These are phyloP conservation scores for Penicillium cataractarum DNA, from an alignment of 495 filamentous ascomycete genomes.

Conservation along the genomic window DNA sequence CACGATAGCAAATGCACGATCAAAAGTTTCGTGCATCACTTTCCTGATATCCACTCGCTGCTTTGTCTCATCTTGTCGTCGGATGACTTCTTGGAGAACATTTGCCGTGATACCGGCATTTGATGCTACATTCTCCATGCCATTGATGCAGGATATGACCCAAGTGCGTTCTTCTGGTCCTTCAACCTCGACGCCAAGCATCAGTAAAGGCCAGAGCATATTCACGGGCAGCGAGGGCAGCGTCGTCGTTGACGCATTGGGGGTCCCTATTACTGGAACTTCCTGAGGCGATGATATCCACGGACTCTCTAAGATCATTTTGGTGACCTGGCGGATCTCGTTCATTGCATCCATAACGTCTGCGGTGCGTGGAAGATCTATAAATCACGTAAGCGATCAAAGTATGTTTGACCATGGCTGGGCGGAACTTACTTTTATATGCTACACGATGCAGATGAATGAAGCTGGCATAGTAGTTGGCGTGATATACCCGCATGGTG, in stretches of 20 bases:
- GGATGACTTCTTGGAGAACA: conserved; percentile 45
- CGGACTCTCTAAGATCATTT: conserved; percentile 28
- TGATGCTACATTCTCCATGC: conserved; percentile 42
- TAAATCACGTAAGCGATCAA: not conserved
- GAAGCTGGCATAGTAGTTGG: conserved; percentile 46
- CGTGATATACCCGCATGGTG: conserved; percentile 42
- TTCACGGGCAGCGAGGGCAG: conserved; percentile 42
- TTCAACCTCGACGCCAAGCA: conserved; percentile 48
- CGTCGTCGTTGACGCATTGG: not conserved
- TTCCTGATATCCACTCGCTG: conserved; percentile 44
- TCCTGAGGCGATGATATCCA: not conserved
- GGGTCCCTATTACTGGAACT: not conserved
- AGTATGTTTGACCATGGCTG: not conserved
- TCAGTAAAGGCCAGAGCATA: conserved; percentile 46
- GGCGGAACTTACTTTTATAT: conserved; percentile 26
- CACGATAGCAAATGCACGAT: conserved; percentile 45
- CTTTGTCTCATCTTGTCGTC: conserved; percentile 40
- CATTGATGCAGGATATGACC: conserved; percentile 41
- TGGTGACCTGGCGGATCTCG: conserved; percentile 39
- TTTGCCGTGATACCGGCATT: conserved; percentile 45
- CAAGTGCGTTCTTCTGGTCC: conserved; percentile 37
- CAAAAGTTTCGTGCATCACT: conserved; percentile 35
- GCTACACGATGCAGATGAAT: conserved; percentile 49
- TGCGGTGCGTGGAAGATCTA: conserved; percentile 37
- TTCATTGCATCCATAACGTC: conserved; percentile 36